Base-by-base conservation (phyloP, 2,329 filamentous ascomycete genomes). In the Phyllosticta citrichinensis region DNA sequence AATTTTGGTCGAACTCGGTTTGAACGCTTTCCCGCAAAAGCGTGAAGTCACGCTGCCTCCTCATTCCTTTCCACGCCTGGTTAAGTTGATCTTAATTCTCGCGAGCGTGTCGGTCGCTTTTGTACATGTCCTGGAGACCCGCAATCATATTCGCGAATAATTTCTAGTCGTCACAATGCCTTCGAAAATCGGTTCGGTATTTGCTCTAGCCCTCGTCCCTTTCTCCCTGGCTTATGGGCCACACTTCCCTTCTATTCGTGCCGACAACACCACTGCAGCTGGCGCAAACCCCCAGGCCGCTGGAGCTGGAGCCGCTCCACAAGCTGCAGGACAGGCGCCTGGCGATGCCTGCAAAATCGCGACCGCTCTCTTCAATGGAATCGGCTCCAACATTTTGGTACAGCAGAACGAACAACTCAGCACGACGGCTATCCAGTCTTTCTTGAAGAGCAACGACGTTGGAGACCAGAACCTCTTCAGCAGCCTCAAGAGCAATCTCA, bases 381-480 rank as follows among this genome's bases (percentile, higher is more conserved):
- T 57, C 24, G 56, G 56, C 40, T 51, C 20, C 22, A 57, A 57
- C 40, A 57, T 57, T 22, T 50, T 57, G 22, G 56, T 57, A 1
- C 56, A 57, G 40, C 56, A 57, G 8, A 57, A 57, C 40, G 56
- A 57, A 14, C n/a, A 51, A 11, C 40, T 50, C 20, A 57, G 56
- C 24, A 57, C 56, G 5, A 52, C 30, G 22, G 56, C 56, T 12
- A 57, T 57, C 14, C 50, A 51, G 40, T 10, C 56, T 5, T 50
- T 47, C 19, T 22, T 57, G 12, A 30, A 24, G 17, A 35, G 56
- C 24, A 47, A 47, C 14, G 56, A 57, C 22, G 56, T 50, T 3
- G 56, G 30, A 25, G 51, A 52, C 40, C 20, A 22, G 8, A 50
- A 57, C 47, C 22, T 57, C 14, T 57, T 57, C 24, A 30, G 30